These are phyloP conservation scores for Magnaporthiopsis rhizophila DNA, from an alignment of 2,329 filamentous ascomycete species.

Conservation along the genomic window DNA sequence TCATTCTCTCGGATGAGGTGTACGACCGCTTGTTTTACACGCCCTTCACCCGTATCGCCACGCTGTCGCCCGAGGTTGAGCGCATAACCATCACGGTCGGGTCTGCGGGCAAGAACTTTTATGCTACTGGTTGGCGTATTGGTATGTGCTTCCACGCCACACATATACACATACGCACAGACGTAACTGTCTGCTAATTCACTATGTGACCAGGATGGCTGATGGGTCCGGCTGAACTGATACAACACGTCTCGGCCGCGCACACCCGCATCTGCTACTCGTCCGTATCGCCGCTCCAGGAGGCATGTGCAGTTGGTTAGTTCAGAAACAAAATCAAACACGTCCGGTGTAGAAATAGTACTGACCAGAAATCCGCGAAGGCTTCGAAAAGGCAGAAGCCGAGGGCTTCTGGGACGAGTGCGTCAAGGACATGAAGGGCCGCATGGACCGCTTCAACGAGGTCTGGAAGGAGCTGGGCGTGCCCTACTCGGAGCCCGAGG, in stretches of 20 bases:
- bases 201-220: conserved; percentile 58
- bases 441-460: conserved; percentile 80
- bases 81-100: conserved; percentile 86
- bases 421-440: conserved; percentile 79
- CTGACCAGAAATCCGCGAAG: conserved; percentile 14
- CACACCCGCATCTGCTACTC: conserved; percentile 97
- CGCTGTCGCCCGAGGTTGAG: conserved; percentile 82
- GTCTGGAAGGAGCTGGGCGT: conserved; percentile 68
- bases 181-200: neutral
- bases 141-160: conserved; percentile 26
- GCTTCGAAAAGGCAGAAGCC: conserved; percentile 82
- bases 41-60: conserved; percentile 88
- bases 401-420: conserved; percentile 82
- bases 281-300: conserved; percentile 86
- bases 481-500: conserved; percentile 86
- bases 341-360: neutral
- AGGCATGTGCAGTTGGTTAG: conserved; percentile 75
- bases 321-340: conserved; percentile 5
- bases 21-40: conserved; percentile 95
- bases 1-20: conserved; percentile 87
- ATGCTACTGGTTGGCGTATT: conserved; percentile 94
- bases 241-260: conserved; percentile 85
- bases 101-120: conserved; percentile 96
- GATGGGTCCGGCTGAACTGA: conserved; percentile 79
- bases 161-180: neutral